Evolutionary conservation across 2,329 filamentous ascomycete species (phyloP), one percentile per base, ranked within the genome.

Genomic region (Akanthomyces dipterigenus): DNA sequence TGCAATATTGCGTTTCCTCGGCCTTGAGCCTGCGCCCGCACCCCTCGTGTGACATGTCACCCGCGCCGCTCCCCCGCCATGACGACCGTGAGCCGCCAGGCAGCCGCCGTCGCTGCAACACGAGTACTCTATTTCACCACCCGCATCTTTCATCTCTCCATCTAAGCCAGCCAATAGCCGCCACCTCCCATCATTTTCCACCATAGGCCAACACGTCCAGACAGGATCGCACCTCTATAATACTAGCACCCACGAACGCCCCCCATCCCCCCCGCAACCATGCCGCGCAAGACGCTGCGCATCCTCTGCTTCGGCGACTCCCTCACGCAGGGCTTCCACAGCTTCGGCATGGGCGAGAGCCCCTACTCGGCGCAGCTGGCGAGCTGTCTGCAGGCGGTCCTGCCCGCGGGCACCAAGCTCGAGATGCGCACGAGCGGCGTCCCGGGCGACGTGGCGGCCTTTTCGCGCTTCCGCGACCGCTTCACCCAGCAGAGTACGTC

Each of bases 281-380:
- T 73, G 71, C 54, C 69, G 31, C 67, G 63, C 65, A 69, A 68
- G 59, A 70, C 73, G 34, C 75, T 85, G 31, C 77, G 79, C 67
- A 80, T 88, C 67, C 79, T 88, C 63, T 87, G 85, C 76, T 84
- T 88, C 71, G 85, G 85, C 70, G 79, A 87, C 77, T 87, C 83
- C 43, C 79, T 89, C 50, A 88, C 86, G 6, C 77, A 76, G 14
- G 86, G 86, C 46, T 86, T 76, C 69, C 74, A 76, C 34, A 57
- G 64, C 62, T 72, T 65, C 50, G 82, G 81, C 22, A 55, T 72
- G 16, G 68, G 63, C 55, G 75, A 73, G 49, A 77, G 83, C 63
- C 84, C 86, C 0, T 89, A 88, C 73, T 76, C 77, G 6, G 67
- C 70, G 26, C 75, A 74, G 61, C 73, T 89, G 16, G 67, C 74